Percentiles rank a stretch among this genome's conserved stretches.
These are phyloP conservation scores for Epichloe glyceriae DNA, from an alignment of 2,329 filamentous ascomycete species.

Conservation along the genomic window DNA sequence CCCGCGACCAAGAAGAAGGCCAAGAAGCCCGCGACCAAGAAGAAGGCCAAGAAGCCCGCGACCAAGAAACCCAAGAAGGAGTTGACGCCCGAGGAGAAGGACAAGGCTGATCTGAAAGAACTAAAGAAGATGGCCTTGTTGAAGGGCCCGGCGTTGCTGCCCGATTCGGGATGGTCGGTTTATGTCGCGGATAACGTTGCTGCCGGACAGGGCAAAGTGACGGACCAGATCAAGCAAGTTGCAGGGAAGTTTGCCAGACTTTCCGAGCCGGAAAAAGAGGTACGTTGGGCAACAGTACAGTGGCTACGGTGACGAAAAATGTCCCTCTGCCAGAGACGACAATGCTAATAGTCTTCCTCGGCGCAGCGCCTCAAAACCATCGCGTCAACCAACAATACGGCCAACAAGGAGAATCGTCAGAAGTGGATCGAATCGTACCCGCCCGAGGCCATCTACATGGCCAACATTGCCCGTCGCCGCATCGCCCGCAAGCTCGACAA, in stretches of 20 bases:
- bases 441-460: constrained; percentile 25
- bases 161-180: constrained; percentile 23
- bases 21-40: constrained; percentile 28
- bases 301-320: not conserved
- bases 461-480: constrained; percentile 33
- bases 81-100: constrained; percentile 26
- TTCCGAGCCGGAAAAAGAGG: constrained; percentile 28
- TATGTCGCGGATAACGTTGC: constrained; percentile 22
- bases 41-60: constrained; percentile 22
- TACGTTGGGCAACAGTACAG: constrained; percentile 16
- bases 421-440: constrained; percentile 35
- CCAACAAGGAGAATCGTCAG: constrained; percentile 27
- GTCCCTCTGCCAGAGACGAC: not conserved
- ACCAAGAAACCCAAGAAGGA: constrained; percentile 24
- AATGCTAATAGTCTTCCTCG: not conserved
- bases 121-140: constrained; percentile 30
- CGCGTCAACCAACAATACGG: constrained; percentile 25
- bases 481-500: constrained; percentile 25
- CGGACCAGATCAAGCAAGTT: constrained; percentile 15
- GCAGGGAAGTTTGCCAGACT: constrained; percentile 26
- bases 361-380: constrained; percentile 19
- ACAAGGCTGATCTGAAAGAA: constrained; percentile 18
- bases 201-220: constrained; percentile 6
- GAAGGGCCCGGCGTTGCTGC: constrained; percentile 22
- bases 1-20: constrained; percentile 25